Conservation (phyloP, 495 filamentous ascomycete species). For the Pyrenopolyporus hunteri region DNA sequence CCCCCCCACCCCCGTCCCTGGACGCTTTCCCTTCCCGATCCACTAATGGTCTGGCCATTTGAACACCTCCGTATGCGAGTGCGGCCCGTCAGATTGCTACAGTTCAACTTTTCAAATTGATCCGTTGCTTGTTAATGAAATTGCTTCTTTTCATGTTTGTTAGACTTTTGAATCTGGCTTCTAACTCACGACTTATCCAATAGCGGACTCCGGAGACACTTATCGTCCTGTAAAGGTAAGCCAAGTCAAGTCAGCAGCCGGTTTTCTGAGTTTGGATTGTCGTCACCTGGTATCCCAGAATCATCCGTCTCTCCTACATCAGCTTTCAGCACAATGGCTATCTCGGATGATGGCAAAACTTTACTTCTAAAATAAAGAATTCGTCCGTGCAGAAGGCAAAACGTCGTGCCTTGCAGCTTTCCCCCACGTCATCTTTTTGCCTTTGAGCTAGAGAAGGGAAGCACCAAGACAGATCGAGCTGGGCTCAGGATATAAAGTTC, state of each 20-base stretch:
- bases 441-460: constrained; percentile 20
- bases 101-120: constrained; percentile 16
- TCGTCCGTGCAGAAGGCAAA: not conserved
- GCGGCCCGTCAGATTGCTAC: constrained; percentile 38
- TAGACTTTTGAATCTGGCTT: constrained; percentile 33
- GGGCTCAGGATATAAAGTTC: constrained; percentile 31
- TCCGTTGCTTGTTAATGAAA: constrained; percentile 25
- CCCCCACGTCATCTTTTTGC: constrained; percentile 28
- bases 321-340: constrained; percentile 11
- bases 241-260: constrained; percentile 5
- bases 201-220: constrained; percentile 59
- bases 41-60: constrained; percentile 44
- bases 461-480: constrained; percentile 21
- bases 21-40: constrained; percentile 42
- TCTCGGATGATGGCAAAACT: constrained; percentile 15
- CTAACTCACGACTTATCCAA: constrained; percentile 47
- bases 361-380: constrained; percentile 8
- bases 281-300: not conserved
- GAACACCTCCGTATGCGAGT: constrained; percentile 42
- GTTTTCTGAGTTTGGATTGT: constrained; percentile 1
- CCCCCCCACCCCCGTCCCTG: constrained; percentile 40
- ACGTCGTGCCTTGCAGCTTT: constrained; percentile 7
- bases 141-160: constrained; percentile 22
- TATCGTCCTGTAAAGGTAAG: constrained; percentile 55
- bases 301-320: constrained; percentile 2